Percentiles rank a stretch among this genome's conserved stretches.
Evolutionary conservation across 495 filamentous ascomycete genomes (phyloP).

Genomic region (Penicillium nucicola): DNA sequence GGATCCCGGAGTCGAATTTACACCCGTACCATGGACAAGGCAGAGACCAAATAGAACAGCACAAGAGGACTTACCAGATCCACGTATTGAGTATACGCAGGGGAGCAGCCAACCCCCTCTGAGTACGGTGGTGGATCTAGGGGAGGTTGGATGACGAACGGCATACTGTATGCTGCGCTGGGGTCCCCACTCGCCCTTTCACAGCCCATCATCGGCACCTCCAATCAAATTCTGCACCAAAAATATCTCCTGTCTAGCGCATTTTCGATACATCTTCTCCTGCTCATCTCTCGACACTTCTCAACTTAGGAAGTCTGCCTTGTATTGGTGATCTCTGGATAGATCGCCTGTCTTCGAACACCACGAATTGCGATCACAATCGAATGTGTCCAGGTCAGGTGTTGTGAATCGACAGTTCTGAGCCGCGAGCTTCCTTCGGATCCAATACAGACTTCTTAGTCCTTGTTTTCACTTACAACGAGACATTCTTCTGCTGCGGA

Average conservation of each 20-base stretch:
- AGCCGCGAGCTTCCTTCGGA: too few species aligned
- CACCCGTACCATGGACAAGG: not conserved
- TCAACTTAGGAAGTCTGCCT: not conserved
- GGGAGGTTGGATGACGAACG: constrained; percentile 17
- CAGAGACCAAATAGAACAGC: too few species aligned
- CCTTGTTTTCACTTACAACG: too few species aligned
- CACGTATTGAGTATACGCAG: not conserved
- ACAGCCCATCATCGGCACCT: constrained; percentile 11
- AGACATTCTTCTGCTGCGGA: not conserved
- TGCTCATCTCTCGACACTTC: not conserved
- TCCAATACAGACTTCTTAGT: too few species aligned
- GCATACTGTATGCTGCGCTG: constrained; percentile 6
- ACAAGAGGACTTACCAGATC: too few species aligned
- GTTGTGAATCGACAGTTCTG: too few species aligned
- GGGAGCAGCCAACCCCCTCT: constrained; percentile 10
- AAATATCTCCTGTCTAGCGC: constrained; percentile 25
- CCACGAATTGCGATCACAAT: not conserved
- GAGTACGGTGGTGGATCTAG: constrained; percentile 17
- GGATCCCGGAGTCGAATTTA: constrained; percentile 6
- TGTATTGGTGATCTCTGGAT: not conserved
- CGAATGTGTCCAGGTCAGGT: too few species aligned
- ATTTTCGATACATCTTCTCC: constrained; percentile 1
- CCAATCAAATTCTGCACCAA: constrained; percentile 25
- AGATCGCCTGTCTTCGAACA: not conserved
- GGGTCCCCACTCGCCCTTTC: constrained; percentile 14